Evolutionary conservation across 1,139 yeast genomes (phyloP), one percentile per base, ranked within the genome.

Genomic region (Protomyces inouyei): DNA sequence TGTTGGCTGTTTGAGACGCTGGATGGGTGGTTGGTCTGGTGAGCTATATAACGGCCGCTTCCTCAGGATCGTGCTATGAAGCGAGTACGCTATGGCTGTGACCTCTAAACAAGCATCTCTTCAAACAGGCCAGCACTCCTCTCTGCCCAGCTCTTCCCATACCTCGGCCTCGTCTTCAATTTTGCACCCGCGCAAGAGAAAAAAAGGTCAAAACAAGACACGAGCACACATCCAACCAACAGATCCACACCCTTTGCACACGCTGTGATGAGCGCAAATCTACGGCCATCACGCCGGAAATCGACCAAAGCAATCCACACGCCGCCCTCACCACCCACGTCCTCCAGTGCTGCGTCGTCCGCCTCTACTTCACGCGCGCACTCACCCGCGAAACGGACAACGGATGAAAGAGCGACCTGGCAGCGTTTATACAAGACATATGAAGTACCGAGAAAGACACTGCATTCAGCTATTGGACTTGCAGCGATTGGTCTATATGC

Each of bases 401-500:
- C 8, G 43, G 18, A 38, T 12, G 23, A 21, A 38, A 38, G 43
- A 2, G 8, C 23, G 8, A n/a, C 12, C 12, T 43, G 48, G 48
- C 48, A 43, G 18, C 8, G 23, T 6, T 16, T 43, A 18, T 32
- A 18, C 35, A 18, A 38, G 10, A 88, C 87, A 72, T 93, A 93
- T 73, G 98, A 93, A 74, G 79, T 93, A 25, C 95, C 96, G 2
- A 82, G 98, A 71, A 93, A 93, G 74, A 77, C 82, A 3, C 83
- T 93, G 67, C 98, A 93, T 74, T 87, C 93, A 4, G 87, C 95
- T 0, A 89, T 91, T 64, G 98, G 97, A 0, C 80, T 89, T 67
- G 72, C 91, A 56, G 86, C 97, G 1, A 76, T 93, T 51, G 86
- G 82, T 73, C 77, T 89, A 52, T 92, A 91, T 73, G 78, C 57